phyloP scores from a whole-genome alignment of 768 basidiomycete species.

The Leucosporidium creatinivorum region DNA sequence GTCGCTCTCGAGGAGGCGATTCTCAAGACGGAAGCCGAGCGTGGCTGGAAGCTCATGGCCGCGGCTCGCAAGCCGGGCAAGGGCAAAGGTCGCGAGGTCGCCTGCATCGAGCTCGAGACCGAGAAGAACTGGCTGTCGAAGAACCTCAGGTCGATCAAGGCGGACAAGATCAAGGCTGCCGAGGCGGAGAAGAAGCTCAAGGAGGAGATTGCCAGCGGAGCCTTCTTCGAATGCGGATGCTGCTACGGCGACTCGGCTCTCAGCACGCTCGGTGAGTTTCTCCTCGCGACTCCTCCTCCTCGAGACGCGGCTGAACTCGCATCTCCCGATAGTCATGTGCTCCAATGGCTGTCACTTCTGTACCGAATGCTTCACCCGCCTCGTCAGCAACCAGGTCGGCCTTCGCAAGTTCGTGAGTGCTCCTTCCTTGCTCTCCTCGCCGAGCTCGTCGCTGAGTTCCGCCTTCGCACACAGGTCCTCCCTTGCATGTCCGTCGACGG shows the following conservation, averaged over 20 bases:
- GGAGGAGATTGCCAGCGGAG: constrained; percentile 12
- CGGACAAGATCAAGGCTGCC: not conserved
- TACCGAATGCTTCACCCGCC: constrained; percentile 28
- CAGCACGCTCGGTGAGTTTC: constrained; percentile 13
- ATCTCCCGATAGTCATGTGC: constrained; percentile 16
- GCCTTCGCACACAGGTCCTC: constrained; percentile 3
- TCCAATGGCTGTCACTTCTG: constrained; percentile 33
- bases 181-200: constrained; percentile 6
- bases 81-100: constrained; percentile 5
- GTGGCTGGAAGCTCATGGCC: constrained; percentile 8
- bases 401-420: constrained; percentile 25
- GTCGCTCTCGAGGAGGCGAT: constrained; percentile 6
- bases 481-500: constrained; percentile 34
- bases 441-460: not conserved
- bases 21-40: not conserved
- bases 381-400: constrained; percentile 29
- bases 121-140: constrained; percentile 1
- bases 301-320: not conserved
- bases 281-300: too few species aligned
- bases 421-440: not conserved
- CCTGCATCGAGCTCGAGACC: not conserved
- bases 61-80: constrained; percentile 9
- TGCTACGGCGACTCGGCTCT: constrained; percentile 31
- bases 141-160: not conserved
- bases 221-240: constrained; percentile 35